phyloP scores from a whole-genome alignment of 2,329 filamentous ascomycete species.

The Colletotrichum sp. region DNA sequence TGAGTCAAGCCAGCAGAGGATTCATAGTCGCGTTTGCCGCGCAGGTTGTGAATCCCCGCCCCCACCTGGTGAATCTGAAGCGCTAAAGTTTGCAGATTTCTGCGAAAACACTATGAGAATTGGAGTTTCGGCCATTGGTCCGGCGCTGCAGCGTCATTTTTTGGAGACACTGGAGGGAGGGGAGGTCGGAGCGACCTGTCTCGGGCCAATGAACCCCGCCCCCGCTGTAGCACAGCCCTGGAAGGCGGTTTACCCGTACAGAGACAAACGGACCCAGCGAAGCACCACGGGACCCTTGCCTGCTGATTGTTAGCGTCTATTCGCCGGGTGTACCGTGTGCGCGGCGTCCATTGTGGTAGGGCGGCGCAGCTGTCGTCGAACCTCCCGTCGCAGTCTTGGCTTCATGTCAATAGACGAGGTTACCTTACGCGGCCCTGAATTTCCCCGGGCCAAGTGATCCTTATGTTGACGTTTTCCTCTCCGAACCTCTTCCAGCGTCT shows the following conservation, averaged over 20 bases:
- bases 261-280: neutral
- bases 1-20: neutral
- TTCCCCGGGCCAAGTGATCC: neutral
- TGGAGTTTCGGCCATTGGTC: conserved; percentile 12
- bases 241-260: neutral
- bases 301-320: neutral
- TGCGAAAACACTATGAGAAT: neutral
- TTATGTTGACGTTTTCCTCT: neutral
- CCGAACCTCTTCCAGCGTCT: neutral
- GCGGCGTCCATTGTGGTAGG: neutral
- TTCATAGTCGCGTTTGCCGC: neutral
- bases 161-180: neutral
- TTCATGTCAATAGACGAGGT: conserved; percentile 15
- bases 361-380: neutral
- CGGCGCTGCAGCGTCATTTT: neutral
- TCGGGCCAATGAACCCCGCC: conserved; percentile 12
- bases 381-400: conserved; percentile 15
- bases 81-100: neutral
- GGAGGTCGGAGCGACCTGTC: neutral
- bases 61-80: neutral
- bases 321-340: neutral
- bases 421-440: conserved; percentile 14
- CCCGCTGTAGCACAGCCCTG: conserved; percentile 1
- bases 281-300: conserved; percentile 3
- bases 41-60: neutral